These are phyloP conservation scores for Pleurotus platypus DNA, from an alignment of 768 basidiomycete genomes.

Conservation along the genomic window DNA sequence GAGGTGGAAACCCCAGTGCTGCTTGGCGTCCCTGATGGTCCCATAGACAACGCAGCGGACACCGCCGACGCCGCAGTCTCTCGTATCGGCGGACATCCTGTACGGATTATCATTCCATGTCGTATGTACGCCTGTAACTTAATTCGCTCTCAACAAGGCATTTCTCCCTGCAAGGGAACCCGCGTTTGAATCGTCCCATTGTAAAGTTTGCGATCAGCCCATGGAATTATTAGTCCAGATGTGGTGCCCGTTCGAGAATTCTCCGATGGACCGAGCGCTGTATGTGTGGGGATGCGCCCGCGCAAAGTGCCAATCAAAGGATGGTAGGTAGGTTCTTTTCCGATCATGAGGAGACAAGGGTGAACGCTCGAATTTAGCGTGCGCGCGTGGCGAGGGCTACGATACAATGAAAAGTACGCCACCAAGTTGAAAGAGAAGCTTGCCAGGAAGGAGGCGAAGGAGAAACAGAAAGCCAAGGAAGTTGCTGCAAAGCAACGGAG, in stretches of 20 bases:
- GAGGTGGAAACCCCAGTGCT: constrained; percentile 71
- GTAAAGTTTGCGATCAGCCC: constrained; percentile 65
- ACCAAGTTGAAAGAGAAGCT: constrained; percentile 61
- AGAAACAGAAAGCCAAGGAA: constrained; percentile 31
- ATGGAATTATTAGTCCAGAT: constrained; percentile 86
- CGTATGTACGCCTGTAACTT: constrained; percentile 37
- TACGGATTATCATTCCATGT: constrained; percentile 54
- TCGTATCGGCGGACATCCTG: constrained; percentile 87
- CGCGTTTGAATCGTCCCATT: constrained; percentile 57
- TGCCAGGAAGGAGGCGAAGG: constrained; percentile 32
- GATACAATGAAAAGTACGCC: constrained; percentile 73
- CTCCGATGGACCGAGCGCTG: constrained; percentile 78
- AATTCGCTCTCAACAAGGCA: constrained; percentile 49
- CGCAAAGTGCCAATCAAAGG: constrained; percentile 66
- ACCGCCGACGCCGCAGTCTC: constrained; percentile 78
- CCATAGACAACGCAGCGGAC: constrained; percentile 53
- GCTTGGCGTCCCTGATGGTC: constrained; percentile 79
- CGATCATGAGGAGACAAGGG: constrained; percentile 1
- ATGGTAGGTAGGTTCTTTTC: constrained; percentile 61
- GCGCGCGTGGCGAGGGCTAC: constrained; percentile 77
- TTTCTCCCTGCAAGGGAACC: constrained; percentile 67
- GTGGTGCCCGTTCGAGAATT: constrained; percentile 88
- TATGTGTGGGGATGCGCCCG: constrained; percentile 84
- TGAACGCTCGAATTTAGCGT: constrained; percentile 42
- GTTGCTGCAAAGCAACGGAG: constrained; percentile 27